Evolutionary conservation across 495 filamentous ascomycete species (phyloP).

Genomic region (Rhizodiscina lignyota): DNA sequence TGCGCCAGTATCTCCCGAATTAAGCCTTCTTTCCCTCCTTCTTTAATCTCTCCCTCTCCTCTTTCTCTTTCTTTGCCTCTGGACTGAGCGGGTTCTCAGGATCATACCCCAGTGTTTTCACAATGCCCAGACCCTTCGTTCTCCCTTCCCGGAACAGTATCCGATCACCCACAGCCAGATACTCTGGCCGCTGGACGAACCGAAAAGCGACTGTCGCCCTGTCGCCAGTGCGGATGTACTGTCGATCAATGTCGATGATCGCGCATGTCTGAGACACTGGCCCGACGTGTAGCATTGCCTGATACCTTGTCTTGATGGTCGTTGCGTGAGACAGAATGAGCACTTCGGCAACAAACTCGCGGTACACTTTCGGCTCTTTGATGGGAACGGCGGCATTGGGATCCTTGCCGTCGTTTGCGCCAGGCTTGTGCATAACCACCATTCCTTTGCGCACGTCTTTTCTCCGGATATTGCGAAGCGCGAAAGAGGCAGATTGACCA

Average conservation of each 20-base stretch:
- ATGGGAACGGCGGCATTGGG: conserved; percentile 9
- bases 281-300: conserved; percentile 96
- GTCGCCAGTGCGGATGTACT: conserved; percentile 87
- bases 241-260: conserved; percentile 95
- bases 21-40: no score
- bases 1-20: no score
- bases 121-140: conserved; percentile 89
- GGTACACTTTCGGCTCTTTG: conserved; percentile 53
- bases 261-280: conserved; percentile 90
- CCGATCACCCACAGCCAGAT: conserved; percentile 71
- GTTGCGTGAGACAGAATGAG: conserved; percentile 92
- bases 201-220: conserved; percentile 81
- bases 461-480: conserved; percentile 64
- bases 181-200: conserved; percentile 94
- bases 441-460: conserved; percentile 97
- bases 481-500: conserved; percentile 86
- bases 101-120: conserved; percentile 85
- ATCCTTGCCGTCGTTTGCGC: conserved; percentile 33
- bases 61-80: conserved; percentile 16
- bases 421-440: conserved; percentile 81
- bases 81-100: conserved; percentile 37
- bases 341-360: conserved; percentile 91
- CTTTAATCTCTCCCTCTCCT: no score
- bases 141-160: conserved; percentile 88
- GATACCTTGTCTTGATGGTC: conserved; percentile 96